Conservation (phyloP, 805 yeast species). For the Saccharomycopsis schoenii region DNA sequence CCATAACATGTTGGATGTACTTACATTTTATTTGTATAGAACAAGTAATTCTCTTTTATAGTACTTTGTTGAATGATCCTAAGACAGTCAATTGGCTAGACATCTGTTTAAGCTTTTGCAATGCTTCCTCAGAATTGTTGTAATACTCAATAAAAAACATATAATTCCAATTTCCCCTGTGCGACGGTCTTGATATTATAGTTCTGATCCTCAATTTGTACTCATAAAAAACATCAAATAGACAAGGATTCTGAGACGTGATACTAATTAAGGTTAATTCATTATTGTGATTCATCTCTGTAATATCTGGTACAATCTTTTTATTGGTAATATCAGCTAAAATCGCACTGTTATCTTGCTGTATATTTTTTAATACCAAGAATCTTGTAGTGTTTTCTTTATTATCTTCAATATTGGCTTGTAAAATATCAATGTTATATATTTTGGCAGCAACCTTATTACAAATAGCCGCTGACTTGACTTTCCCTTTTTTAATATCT, state of each 20-base stretch:
- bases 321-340: conserved; percentile 16
- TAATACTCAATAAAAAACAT: conserved; percentile 70
- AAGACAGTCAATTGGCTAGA: conserved; percentile 21
- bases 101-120: conserved; percentile 37
- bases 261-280: neutral
- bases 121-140: conserved; percentile 29
- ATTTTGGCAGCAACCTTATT: conserved; percentile 56
- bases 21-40: neutral
- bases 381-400: conserved; percentile 79
- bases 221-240: conserved; percentile 41
- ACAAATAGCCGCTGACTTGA: conserved; percentile 58
- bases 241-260: conserved; percentile 16
- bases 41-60: neutral
- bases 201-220: conserved; percentile 55
- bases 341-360: neutral
- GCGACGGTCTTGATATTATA: conserved; percentile 71
- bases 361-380: conserved; percentile 45
- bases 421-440: conserved; percentile 46
- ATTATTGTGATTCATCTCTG: neutral
- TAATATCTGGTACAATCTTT: neutral
- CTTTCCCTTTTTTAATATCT: conserved; percentile 26
- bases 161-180: conserved; percentile 63
- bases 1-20: neutral
- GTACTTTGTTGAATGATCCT: conserved; percentile 4
- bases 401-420: conserved; percentile 57